Evolutionary conservation across 371 early-diverging fungal genomes (phyloP).

Genomic region (Chytridiales sp.): DNA sequence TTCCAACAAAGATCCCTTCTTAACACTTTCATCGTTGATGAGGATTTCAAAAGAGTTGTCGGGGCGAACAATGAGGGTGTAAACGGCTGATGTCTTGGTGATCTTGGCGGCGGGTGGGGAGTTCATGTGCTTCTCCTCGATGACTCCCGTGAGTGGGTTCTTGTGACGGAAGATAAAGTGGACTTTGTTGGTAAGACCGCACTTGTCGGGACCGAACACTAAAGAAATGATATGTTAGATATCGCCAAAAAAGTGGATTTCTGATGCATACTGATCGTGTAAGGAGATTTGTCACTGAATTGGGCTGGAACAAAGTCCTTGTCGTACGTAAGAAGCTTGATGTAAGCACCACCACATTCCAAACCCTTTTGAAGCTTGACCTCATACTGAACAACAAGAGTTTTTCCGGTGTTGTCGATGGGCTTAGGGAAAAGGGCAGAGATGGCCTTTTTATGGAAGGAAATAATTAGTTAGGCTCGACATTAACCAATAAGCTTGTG

Average conservation of each 20-base stretch:
- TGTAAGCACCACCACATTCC: constrained; percentile 96
- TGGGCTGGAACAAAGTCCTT: constrained; percentile 63
- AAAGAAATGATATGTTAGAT: constrained; percentile 1
- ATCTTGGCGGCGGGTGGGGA: constrained; percentile 60
- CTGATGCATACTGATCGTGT: constrained; percentile 72
- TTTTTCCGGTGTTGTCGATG: constrained; percentile 54
- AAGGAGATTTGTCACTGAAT: constrained; percentile 87
- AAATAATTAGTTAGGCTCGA: not conserved
- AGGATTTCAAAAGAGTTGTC: constrained; percentile 84
- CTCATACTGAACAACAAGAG: constrained; percentile 90
- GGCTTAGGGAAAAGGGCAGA: constrained; percentile 54
- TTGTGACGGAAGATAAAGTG: constrained; percentile 94
- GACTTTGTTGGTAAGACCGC: constrained; percentile 87
- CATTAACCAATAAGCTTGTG: not conserved
- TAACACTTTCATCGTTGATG: constrained; percentile 72
- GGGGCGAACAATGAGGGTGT: constrained; percentile 87
- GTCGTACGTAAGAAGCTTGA: constrained; percentile 77
- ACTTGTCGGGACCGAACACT: constrained; percentile 85
- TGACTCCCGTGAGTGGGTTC: constrained; percentile 65
- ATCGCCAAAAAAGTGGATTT: not conserved
- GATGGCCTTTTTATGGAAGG: constrained; percentile 49
- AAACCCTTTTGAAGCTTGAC: constrained; percentile 92
- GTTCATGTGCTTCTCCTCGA: constrained; percentile 78
- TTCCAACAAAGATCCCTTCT: constrained; percentile 71
- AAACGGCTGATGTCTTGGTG: constrained; percentile 78